These are phyloP conservation scores for Hippophae rhamnoides DNA, from an alignment of 306 rosid genomes.

Conservation along the genomic window DNA sequence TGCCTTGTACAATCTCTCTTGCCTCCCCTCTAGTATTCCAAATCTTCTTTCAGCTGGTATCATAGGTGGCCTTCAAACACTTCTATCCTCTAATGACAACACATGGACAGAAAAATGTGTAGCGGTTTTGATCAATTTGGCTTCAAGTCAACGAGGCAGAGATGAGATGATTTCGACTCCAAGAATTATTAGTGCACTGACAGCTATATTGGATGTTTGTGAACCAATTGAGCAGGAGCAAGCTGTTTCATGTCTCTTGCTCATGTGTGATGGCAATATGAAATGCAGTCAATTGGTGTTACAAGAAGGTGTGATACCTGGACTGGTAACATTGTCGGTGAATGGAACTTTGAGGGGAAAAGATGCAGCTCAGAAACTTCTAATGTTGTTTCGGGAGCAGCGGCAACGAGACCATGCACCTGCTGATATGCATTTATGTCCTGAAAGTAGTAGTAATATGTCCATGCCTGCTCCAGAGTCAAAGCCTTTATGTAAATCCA, in stretches of 20 bases:
- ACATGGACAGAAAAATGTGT: constrained; percentile 67
- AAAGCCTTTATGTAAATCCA: constrained; percentile 64
- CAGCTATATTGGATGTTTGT: constrained; percentile 60
- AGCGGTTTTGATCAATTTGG: constrained; percentile 71
- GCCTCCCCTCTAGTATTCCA: constrained; percentile 51
- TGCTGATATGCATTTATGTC: constrained; percentile 20
- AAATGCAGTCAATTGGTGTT: constrained; percentile 75
- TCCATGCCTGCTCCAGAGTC: constrained; percentile 40
- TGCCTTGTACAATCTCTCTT: constrained; percentile 74
- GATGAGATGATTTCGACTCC: constrained; percentile 52
- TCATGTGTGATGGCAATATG: constrained; percentile 64
- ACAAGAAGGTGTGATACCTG: constrained; percentile 95
- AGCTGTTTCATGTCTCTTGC: constrained; percentile 66
- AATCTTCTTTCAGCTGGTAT: constrained; percentile 61
- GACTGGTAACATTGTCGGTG: constrained; percentile 78
- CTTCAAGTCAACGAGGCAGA: constrained; percentile 54
- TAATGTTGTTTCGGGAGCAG: constrained; percentile 83
- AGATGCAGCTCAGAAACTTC: constrained; percentile 78
- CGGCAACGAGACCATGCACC: constrained; percentile 64
- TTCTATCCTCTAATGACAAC: constrained; percentile 46
- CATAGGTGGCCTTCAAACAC: constrained; percentile 46
- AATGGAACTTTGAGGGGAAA: constrained; percentile 81
- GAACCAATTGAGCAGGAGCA: constrained; percentile 81
- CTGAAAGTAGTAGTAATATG: constrained; percentile 23
- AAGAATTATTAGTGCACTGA: constrained; percentile 49